Base-by-base conservation (phyloP, 2,329 filamentous ascomycete genomes). In the Eurotiales sp. region DNA sequence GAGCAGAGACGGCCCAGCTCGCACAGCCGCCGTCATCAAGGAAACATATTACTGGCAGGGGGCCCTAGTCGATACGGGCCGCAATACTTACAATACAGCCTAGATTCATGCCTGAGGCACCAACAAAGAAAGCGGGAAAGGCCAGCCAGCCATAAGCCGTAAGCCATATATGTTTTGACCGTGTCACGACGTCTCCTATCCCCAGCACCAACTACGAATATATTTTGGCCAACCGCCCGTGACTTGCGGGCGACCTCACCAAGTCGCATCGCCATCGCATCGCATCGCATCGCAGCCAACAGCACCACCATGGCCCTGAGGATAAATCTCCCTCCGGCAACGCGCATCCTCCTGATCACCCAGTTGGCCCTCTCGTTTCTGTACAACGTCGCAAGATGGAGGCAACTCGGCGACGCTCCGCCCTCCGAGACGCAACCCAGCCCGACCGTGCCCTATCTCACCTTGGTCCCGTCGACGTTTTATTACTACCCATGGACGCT, bases 401-500 rank as follows among this genome's bases (percentile, higher is more conserved):
- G 70, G 79, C 85, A 59, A 83, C 95, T 70, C 82, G 88, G 86
- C 72, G 86, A 84, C 79, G 80, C 62, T 39, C 62, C 67, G 14
- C 66, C 68, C 48, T 19, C 25, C 14, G 41, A 25, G n/a, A 56
- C 58, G 34, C 66, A 57, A 60, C 65, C 61, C 66, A 68, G 62
- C 59, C 84, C 86, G 58, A 82, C 89, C 60, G 84, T 93, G 54
- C 90, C 92, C 54, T 97, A 92, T 74, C 79, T 99, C 54, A 88
- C 87, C 50, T 81, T 97, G 55, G 83, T 97, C 39, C 93, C 93
- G 6, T 85, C 89, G 61, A 77, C 85, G 51, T 92, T 90, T 52
- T 75, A 95, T 53, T 80, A 88, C 63, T 96, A 95, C 66, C 93
- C 93, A 0, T 99, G 93, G 93, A 95, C 90, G 1, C 87, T 96